phyloP scores from a whole-genome alignment of 2,329 filamentous ascomycete genomes.

The Pseudogymnoascus sp. region DNA sequence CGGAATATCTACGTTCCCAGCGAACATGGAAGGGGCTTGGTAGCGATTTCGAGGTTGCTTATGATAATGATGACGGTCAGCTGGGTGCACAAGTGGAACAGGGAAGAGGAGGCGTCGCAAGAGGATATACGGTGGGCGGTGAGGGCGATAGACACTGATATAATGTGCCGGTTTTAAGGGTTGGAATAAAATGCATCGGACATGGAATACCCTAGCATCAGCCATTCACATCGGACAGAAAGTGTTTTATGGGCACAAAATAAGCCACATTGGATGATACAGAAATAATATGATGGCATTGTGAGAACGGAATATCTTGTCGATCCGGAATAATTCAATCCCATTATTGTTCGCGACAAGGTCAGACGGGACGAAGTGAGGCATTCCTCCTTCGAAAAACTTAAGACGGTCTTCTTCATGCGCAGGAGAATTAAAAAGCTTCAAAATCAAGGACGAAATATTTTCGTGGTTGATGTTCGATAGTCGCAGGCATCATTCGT shows the following conservation, averaged over 20 bases:
- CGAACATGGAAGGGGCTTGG: constrained; percentile 89
- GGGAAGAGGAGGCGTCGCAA: constrained; percentile 78
- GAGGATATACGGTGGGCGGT: constrained; percentile 75
- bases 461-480: background rate
- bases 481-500: background rate
- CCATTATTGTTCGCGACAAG: background rate
- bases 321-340: background rate
- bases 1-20: constrained; percentile 74
- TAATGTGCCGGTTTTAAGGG: background rate
- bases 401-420: background rate
- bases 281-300: background rate
- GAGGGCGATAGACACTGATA: constrained; percentile 30
- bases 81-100: constrained; percentile 67
- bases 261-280: background rate
- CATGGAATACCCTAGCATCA: background rate
- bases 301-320: background rate
- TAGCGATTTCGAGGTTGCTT: constrained; percentile 65
- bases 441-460: background rate
- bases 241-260: background rate
- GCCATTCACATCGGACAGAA: background rate
- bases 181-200: background rate
- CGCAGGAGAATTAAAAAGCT: background rate
- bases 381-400: background rate
- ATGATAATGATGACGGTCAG: constrained; percentile 48
- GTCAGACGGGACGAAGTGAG: background rate